Conservation (phyloP, 768 basidiomycete genomes). For the Suillus brevipes region DNA sequence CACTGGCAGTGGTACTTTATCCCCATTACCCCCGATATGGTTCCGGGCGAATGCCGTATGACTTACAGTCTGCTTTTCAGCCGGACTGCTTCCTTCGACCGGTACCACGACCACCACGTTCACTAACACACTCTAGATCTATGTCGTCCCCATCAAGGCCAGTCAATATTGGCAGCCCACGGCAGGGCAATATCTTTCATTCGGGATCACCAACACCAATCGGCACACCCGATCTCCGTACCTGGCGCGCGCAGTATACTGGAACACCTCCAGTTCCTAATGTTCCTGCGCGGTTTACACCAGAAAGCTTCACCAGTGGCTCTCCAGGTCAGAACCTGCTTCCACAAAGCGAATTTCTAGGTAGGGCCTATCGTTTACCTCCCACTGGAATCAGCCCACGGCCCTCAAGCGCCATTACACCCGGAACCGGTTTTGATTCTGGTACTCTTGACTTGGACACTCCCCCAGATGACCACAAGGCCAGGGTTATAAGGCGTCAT, state of each 20-base stretch:
- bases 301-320: constrained; percentile 29
- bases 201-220: constrained; percentile 35
- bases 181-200: constrained; percentile 14
- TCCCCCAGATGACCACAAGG: constrained; percentile 81
- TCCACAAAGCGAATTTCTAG: constrained; percentile 15
- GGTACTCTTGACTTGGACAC: constrained; percentile 49
- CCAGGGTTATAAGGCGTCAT: constrained; percentile 75
- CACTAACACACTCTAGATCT: neutral
- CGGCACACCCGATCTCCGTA: constrained; percentile 65
- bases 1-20: neutral
- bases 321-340: constrained; percentile 9
- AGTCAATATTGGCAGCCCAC: constrained; percentile 46
- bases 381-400: constrained; percentile 42
- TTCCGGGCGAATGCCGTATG: neutral
- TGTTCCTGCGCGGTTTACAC: constrained; percentile 59
- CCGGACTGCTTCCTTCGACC: neutral
- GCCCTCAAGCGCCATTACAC: constrained; percentile 28
- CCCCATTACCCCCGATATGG: neutral
- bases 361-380: constrained; percentile 23
- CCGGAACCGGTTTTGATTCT: constrained; percentile 33
- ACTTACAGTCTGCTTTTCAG: neutral
- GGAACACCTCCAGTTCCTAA: constrained; percentile 53
- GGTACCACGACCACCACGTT: neutral
- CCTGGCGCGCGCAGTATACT: constrained; percentile 66
- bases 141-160: constrained; percentile 63